These are phyloP conservation scores for Stromatinia cepivora DNA, from an alignment of 2,329 filamentous ascomycete species.

Conservation along the genomic window DNA sequence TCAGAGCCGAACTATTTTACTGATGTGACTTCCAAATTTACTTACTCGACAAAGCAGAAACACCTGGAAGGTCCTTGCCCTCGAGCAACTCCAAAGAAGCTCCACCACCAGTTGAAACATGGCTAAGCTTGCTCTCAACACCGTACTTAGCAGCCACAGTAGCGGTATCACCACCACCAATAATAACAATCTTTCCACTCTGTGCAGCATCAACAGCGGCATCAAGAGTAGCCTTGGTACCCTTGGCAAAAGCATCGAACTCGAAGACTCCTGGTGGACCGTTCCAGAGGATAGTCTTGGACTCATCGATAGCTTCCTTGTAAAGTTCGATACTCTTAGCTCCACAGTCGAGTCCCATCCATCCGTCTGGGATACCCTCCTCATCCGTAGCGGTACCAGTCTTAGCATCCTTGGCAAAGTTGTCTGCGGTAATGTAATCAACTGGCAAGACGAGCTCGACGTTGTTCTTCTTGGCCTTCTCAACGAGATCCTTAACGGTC, in stretches of 20 bases:
- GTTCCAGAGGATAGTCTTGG: constrained; percentile 99
- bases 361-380: constrained; percentile 91
- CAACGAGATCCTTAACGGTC: constrained; percentile 81
- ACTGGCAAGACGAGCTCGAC: constrained; percentile 93
- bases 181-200: constrained; percentile 93
- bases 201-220: constrained; percentile 79
- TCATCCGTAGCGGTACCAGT: constrained; percentile 80
- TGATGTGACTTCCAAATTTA: constrained; percentile 45
- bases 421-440: constrained; percentile 95
- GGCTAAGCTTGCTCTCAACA: constrained; percentile 94
- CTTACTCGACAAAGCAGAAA: constrained; percentile 82
- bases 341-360: constrained; percentile 97
- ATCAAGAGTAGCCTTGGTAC: constrained; percentile 89
- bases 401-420: constrained; percentile 83
- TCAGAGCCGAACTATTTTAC: constrained; percentile 31
- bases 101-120: constrained; percentile 96
- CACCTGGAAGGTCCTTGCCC: constrained; percentile 96
- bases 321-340: constrained; percentile 85
- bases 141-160: constrained; percentile 97
- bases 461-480: constrained; percentile 95
- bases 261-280: constrained; percentile 97
- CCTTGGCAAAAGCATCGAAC: constrained; percentile 88
- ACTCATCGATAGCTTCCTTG: constrained; percentile 80
- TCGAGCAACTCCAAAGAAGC: constrained; percentile 94
- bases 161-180: constrained; percentile 95